phyloP scores from a whole-genome alignment of 2,329 filamentous ascomycete genomes.

The Botryotinia globosa region DNA sequence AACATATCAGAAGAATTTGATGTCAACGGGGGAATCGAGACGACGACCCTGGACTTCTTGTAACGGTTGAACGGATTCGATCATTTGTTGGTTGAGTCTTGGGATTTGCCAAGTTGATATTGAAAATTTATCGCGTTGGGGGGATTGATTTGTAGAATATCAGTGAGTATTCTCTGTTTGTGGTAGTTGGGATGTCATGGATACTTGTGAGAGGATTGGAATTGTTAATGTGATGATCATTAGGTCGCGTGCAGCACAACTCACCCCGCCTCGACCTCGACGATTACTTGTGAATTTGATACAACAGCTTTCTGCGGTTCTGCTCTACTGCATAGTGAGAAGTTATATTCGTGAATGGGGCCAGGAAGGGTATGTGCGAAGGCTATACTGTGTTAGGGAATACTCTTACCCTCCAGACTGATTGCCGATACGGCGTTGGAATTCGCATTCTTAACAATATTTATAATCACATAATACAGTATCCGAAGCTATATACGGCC shows the following conservation, averaged over 20 bases:
- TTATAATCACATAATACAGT: conserved; percentile 2
- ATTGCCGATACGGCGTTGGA: not conserved
- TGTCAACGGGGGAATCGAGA: not conserved
- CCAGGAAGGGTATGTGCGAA: not conserved
- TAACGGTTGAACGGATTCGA: not conserved
- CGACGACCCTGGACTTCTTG: not conserved
- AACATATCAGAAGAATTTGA: not conserved
- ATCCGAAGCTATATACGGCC: not conserved
- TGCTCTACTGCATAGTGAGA: not conserved
- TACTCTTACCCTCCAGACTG: not conserved
- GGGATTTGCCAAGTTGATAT: not conserved
- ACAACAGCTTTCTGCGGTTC: not conserved
- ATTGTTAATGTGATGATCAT: not conserved
- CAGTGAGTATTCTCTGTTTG: not conserved
- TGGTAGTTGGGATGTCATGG: not conserved
- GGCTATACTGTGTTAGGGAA: not conserved
- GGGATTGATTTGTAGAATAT: not conserved
- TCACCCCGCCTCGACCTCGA: conserved; percentile 11
- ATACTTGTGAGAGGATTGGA: not conserved
- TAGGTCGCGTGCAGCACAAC: conserved; percentile 13
- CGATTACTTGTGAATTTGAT: not conserved
- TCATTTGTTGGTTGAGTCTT: not conserved
- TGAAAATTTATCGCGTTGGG: not conserved
- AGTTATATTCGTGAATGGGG: not conserved
- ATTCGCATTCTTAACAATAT: not conserved